Percentiles rank a stretch among this genome's conserved stretches.
Evolutionary conservation across 2,329 filamentous ascomycete genomes (phyloP).

Genomic region (Gnomoniopsis sp.): DNA sequence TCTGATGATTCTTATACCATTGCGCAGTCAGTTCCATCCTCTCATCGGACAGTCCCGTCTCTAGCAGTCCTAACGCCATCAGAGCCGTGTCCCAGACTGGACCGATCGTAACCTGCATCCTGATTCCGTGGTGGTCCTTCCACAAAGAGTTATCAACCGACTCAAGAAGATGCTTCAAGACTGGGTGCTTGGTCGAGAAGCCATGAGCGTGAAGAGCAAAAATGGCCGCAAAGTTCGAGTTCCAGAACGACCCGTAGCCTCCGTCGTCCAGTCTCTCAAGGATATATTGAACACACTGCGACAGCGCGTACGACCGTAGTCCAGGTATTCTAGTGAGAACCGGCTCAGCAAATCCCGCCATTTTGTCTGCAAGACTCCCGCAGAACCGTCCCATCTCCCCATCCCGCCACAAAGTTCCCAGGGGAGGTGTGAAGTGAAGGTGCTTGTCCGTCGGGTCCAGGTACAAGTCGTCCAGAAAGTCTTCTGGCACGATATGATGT

Average conservation of each 20-base stretch:
- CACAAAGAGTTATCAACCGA: constrained; percentile 25
- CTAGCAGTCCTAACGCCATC: constrained; percentile 28
- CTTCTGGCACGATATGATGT: too few relatives aligned
- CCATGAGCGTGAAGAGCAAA: constrained; percentile 1
- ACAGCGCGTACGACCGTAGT: constrained; percentile 21
- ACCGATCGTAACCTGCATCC: constrained; percentile 26
- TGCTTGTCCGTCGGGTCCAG: too few relatives aligned
- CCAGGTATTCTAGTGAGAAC: too few relatives aligned
- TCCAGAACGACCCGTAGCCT: constrained; percentile 1
- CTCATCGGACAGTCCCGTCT: constrained; percentile 16
- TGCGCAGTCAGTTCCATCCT: constrained; percentile 3
- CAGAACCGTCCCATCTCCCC: too few relatives aligned
- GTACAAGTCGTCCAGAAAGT: too few relatives aligned
- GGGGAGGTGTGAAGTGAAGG: too few relatives aligned
- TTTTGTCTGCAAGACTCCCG: too few relatives aligned
- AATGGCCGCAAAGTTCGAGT: neutral
- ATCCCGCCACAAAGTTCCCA: too few relatives aligned
- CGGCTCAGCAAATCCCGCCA: too few relatives aligned
- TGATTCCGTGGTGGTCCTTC: constrained; percentile 25
- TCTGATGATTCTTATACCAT: constrained; percentile 25
- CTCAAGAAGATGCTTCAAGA: constrained; percentile 20
- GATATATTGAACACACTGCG: constrained; percentile 24
- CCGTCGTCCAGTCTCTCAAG: constrained; percentile 19
- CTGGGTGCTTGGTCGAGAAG: neutral
- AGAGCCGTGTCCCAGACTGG: constrained; percentile 34